Evolutionary conservation across 192 early-diverging fungal genomes (phyloP).

Genomic region (Gryganskiella cystojenkinii): DNA sequence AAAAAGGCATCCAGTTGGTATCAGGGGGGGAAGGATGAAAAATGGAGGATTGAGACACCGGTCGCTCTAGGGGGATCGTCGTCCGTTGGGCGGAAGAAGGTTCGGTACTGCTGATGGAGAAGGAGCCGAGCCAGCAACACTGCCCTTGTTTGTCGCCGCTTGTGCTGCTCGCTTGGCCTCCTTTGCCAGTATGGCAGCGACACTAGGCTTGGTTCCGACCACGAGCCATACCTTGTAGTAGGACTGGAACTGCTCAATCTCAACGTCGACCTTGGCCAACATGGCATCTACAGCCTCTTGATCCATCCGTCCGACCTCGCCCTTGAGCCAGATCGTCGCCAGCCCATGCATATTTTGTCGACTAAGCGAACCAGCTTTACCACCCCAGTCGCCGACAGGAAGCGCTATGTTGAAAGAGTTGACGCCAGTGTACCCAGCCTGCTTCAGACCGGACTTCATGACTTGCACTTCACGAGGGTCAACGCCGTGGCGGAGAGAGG

Average conservation of each 20-base stretch:
- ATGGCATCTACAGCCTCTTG: constrained; percentile 25
- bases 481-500: constrained; percentile 45
- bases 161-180: constrained; percentile 21
- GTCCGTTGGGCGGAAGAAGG: too few relatives aligned
- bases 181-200: constrained; percentile 1
- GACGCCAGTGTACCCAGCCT: constrained; percentile 26
- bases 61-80: too few relatives aligned
- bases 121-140: constrained; percentile 1
- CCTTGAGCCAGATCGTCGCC: constrained; percentile 52
- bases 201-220: constrained; percentile 38
- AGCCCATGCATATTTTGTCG: constrained; percentile 49
- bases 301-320: constrained; percentile 34
- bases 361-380: constrained; percentile 35
- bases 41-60: too few relatives aligned
- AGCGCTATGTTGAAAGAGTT: constrained; percentile 50
- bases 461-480: constrained; percentile 48
- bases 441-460: constrained; percentile 44
- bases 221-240: constrained; percentile 54
- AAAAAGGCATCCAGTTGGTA: too few relatives aligned
- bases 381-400: constrained; percentile 45
- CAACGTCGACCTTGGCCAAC: constrained; percentile 16
- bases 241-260: constrained; percentile 24
- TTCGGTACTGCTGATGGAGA: neutral
- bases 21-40: too few relatives aligned
- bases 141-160: neutral